These are phyloP conservation scores for Corchorus capsularis DNA, from an alignment of 345 rosid species.

Conservation along the genomic window DNA sequence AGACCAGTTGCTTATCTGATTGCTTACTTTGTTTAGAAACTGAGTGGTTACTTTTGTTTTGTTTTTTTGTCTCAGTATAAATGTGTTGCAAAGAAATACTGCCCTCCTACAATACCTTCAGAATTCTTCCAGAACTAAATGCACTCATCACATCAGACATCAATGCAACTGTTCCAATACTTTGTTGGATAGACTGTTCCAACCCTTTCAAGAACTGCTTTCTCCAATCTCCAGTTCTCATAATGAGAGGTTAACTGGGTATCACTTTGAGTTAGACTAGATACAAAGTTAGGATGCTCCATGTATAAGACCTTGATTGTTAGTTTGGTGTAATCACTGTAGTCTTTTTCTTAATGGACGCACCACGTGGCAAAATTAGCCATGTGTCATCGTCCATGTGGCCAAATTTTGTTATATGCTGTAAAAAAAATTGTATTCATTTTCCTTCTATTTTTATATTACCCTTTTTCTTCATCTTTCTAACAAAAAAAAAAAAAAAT, in stretches of 20 bases:
- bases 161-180: constrained; percentile 27
- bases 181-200: constrained; percentile 30
- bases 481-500: too few relatives aligned
- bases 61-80: constrained; percentile 55
- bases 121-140: constrained; percentile 57
- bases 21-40: neutral
- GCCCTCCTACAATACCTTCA: constrained; percentile 67
- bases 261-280: neutral
- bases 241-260: neutral
- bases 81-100: constrained; percentile 77
- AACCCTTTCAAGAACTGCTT: neutral
- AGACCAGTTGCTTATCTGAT: too few relatives aligned
- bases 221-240: neutral
- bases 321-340: neutral
- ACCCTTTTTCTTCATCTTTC: too few relatives aligned
- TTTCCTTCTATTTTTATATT: too few relatives aligned
- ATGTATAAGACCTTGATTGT: neutral
- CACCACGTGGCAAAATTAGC: neutral
- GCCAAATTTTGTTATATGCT: neutral
- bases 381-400: neutral
- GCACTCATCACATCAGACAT: neutral
- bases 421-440: too few relatives aligned
- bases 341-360: neutral
- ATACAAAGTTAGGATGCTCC: too few relatives aligned
- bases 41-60: too few relatives aligned